Conservation (phyloP, 2,329 filamentous ascomycete genomes). For the Talaromyces albobiverticillius region DNA sequence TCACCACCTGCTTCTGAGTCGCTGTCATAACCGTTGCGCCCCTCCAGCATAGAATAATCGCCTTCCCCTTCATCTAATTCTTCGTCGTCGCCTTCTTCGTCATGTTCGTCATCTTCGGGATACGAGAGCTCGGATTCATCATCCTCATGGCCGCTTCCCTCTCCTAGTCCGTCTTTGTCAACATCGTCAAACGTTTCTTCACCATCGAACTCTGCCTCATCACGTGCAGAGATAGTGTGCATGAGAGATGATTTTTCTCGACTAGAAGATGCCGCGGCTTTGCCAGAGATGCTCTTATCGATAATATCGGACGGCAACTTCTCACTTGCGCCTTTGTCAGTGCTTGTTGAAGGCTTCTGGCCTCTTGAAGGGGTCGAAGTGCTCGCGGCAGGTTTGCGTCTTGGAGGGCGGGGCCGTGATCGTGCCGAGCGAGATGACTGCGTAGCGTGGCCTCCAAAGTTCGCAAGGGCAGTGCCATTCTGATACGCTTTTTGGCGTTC, state of each 20-base stretch:
- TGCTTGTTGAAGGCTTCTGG: neutral
- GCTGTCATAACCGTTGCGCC: slow-evolving; percentile 14
- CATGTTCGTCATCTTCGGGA: slow-evolving; percentile 17
- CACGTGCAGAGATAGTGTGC: too few species aligned
- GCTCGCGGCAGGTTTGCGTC: slow-evolving; percentile 13
- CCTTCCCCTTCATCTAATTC: slow-evolving; percentile 5
- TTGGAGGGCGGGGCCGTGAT: slow-evolving; percentile 11
- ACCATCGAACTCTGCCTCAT: slow-evolving; percentile 25
- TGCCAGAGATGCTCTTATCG: neutral
- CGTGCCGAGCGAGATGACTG: slow-evolving; percentile 8
- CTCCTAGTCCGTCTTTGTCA: slow-evolving; percentile 37
- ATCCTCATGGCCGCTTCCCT: slow-evolving; percentile 36
- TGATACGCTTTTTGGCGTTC: slow-evolving; percentile 33
- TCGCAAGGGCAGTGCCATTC: slow-evolving; percentile 20
- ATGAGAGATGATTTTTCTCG: neutral
- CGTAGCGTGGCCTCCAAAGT: slow-evolving; percentile 15
- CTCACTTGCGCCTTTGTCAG: neutral
- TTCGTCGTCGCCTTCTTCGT: slow-evolving; percentile 17
- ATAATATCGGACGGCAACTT: neutral
- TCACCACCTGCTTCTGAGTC: slow-evolving; percentile 12
- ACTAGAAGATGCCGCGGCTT: slow-evolving; percentile 14
- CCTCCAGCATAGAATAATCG: slow-evolving; percentile 11
- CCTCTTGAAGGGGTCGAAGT: slow-evolving; percentile 8
- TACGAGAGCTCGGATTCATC: slow-evolving; percentile 18
- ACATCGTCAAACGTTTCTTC: slow-evolving; percentile 36